Conservation (phyloP, 2,329 filamentous ascomycete genomes). For the Alternaria panax region DNA sequence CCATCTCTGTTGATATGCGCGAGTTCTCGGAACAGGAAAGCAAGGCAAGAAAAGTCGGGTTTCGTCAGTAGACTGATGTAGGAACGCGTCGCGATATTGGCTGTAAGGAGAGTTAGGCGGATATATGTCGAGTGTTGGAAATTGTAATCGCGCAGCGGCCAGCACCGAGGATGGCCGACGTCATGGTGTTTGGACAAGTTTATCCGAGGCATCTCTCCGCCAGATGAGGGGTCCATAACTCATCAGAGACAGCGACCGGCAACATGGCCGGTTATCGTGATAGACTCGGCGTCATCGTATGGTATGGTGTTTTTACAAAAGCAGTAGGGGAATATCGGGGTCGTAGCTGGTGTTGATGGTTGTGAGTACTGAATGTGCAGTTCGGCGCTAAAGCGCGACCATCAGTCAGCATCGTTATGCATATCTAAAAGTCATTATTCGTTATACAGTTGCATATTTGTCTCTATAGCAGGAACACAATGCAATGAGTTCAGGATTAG, state of each 20-base stretch:
- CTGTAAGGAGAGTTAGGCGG: not conserved
- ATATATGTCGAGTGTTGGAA: not conserved
- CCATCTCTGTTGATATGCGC: slow-evolving; percentile 21
- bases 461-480: not conserved
- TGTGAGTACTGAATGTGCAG: not conserved
- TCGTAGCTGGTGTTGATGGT: not conserved
- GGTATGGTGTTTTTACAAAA: no score
- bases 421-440: not conserved
- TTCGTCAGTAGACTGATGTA: not conserved
- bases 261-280: not conserved
- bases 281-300: not conserved
- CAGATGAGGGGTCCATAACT: slow-evolving; percentile 12
- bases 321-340: not conserved
- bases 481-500: not conserved
- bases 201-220: slow-evolving; percentile 25
- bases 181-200: slow-evolving; percentile 15
- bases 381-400: not conserved
- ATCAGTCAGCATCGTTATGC: not conserved
- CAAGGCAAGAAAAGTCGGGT: not conserved
- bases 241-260: not conserved
- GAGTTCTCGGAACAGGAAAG: not conserved
- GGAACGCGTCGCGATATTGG: not conserved
- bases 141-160: not conserved
- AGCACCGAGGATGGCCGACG: slow-evolving; percentile 18
- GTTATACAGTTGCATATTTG: not conserved